Conservation (phyloP, 1,139 yeast species). For the Trichomonascaceae sp. region DNA sequence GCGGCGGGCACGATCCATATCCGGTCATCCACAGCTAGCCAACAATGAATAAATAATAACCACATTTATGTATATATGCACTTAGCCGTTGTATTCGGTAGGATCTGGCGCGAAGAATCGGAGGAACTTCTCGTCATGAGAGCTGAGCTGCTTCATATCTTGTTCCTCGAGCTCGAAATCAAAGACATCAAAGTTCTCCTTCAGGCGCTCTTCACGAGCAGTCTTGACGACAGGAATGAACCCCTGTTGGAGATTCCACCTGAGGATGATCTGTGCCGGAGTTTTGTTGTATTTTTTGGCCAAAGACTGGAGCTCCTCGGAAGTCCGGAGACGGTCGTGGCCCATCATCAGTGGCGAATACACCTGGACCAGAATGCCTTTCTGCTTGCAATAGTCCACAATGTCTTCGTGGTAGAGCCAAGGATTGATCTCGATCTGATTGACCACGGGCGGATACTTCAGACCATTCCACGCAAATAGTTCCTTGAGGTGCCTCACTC, state of each 20-base stretch:
- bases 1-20: constrained; percentile 7
- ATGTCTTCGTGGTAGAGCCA: constrained; percentile 47
- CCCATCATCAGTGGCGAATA: constrained; percentile 65
- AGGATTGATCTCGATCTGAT: constrained; percentile 43
- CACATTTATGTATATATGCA: neutral
- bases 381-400: constrained; percentile 38
- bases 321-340: neutral
- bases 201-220: constrained; percentile 53
- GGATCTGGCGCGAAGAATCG: neutral
- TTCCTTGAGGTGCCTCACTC: constrained; percentile 29
- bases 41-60: neutral
- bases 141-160: neutral
- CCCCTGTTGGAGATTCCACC: constrained; percentile 27
- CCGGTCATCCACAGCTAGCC: constrained; percentile 1
- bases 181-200: constrained; percentile 32
- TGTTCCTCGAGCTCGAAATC: constrained; percentile 30
- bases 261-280: constrained; percentile 33
- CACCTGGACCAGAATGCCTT: constrained; percentile 49
- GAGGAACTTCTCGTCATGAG: neutral
- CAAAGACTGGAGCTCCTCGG: constrained; percentile 6
- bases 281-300: constrained; percentile 25
- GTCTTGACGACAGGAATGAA: constrained; percentile 44
- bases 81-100: neutral
- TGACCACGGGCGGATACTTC: constrained; percentile 33
- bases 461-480: constrained; percentile 27